Evolutionary conservation across 257 asterid genomes (phyloP), one percentile per base, ranked within the genome.

Genomic region (Solanum raphanifolium): DNA sequence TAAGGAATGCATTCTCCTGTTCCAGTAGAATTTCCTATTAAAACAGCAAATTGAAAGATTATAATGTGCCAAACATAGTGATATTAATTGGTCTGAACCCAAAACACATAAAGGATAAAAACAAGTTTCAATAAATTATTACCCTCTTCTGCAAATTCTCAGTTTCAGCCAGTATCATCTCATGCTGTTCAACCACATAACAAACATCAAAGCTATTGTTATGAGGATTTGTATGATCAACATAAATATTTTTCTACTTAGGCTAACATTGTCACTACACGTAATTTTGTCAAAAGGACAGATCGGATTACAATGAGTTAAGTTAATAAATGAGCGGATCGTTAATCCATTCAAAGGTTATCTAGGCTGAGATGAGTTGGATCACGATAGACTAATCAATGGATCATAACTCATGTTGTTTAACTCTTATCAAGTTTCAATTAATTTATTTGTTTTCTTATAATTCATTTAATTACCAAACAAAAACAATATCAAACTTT

Each of bases 61-160:
- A 52, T 16, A 52, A 72, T 34, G 15, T 8, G 27, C 2, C 12
- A 72, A 71, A 11, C 29, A 73, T 34, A 34, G 46, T 34, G 4
- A 20, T 35, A 73, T 73, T 21, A 39, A 39, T 41, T 34, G 46
- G 27, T 73, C 81, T 73, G 27, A 20, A 34, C 27, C 15, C 4
- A 32, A 34, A 34, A 73, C 0, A 16, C 0, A 72, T 34, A 9
- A 35, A 73, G 18, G 21, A 76, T 39, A 25, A 13, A 41, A 41
- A 41, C 84, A 46, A 41, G 35, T 72, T 83, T 32, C 39, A 32
- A 65, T 36, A 10, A 76, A 31, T 90, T 93, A 31, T 90, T 94
- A 96, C 99, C 96, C 97, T 95, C 90, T 95, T 95, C 91, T 94
- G 98, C 92, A 95, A 84, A 41, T 82, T 83, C 90, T 96, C 98